Evolutionary conservation across 1,139 yeast species (phyloP), one percentile per base, ranked within the genome.

Genomic region (Saccharomyces hybrid): DNA sequence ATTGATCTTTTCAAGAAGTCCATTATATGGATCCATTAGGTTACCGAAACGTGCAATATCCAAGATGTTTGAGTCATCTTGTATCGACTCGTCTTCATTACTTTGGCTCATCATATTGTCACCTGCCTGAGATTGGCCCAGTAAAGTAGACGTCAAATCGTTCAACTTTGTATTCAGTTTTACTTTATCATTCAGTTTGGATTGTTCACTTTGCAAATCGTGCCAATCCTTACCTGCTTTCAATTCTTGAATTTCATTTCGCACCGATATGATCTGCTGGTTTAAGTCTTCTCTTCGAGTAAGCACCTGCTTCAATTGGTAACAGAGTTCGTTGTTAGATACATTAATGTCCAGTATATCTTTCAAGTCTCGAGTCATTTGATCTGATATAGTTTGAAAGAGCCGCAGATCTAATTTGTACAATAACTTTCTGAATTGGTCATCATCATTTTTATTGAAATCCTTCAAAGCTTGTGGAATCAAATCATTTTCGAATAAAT

Each of bases 311-410:
- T 56, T 61, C 46, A 63, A 51, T 47, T 64, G 64, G 47, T 59
- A 58, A 49, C 63, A 60, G 26, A 67, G 57, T 48, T 65, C 66
- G 53, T 68, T 68, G 50, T 67, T 68, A 5, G 71, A 67, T 34
- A 61, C 47, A 55, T 66, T 64, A 14, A 67, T 64, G 48, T 66
- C 71, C 46, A 61, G 52, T 11, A 67, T 62, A 53, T 67, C 70
- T 25, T 56, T 53, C 16, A 68, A 54, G 51, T 68, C 71, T 38
- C 55, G 53, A 11, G 53, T 50, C 28, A 65, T 53, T 27, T 55
- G 55, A 16, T 60, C 57, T 25, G 57, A 16, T 25, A 64, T 53
- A 5, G 56, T 50, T 49, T 59, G 57, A 46, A 66, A 64, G 11
- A 67, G 59, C 46, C 62, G 59, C 31, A 63, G 55, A 52, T 67